These are phyloP conservation scores for Bipolaris gigantea DNA, from an alignment of 2,329 filamentous ascomycete genomes.

Conservation along the genomic window DNA sequence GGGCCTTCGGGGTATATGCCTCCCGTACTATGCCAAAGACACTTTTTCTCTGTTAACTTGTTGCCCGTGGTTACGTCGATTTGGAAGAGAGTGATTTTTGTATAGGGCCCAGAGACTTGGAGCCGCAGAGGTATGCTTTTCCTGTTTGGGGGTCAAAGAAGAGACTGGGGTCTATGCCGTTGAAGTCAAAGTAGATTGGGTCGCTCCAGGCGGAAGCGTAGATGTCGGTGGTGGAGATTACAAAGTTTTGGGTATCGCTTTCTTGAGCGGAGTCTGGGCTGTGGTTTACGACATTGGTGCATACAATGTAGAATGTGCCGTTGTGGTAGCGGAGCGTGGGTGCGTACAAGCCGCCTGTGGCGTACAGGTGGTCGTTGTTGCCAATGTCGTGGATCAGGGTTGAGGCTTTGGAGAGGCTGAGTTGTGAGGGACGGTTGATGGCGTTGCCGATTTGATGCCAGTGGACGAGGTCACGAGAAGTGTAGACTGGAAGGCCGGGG, in stretches of 20 bases:
- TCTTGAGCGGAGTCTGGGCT: conserved; percentile 44
- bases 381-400: conserved; percentile 35
- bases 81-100: conserved; percentile 25
- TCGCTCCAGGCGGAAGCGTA: conserved; percentile 14
- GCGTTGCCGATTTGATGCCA: conserved; percentile 54
- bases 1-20: conserved; percentile 38
- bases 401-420: conserved; percentile 52
- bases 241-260: conserved; percentile 47
- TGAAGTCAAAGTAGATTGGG: conserved; percentile 15
- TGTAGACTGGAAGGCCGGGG: conserved; percentile 55
- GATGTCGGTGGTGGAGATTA: conserved; percentile 19
- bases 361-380: conserved; percentile 9
- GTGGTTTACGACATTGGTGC: conserved; percentile 22
- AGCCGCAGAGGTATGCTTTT: conserved; percentile 26
- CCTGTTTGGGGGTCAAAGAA: conserved; percentile 16
- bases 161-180: conserved; percentile 19
- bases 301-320: conserved; percentile 23
- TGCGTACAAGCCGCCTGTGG: conserved; percentile 26
- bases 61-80: conserved; percentile 36
- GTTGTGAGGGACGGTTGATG: conserved; percentile 51
- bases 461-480: conserved; percentile 52
- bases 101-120: conserved; percentile 13
- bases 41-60: conserved; percentile 13
- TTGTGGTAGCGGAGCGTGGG: conserved; percentile 20
- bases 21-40: conserved; percentile 40